Evolutionary conservation across 2,329 filamentous ascomycete genomes (phyloP).

Genomic region (Grosmannia clavigera): DNA sequence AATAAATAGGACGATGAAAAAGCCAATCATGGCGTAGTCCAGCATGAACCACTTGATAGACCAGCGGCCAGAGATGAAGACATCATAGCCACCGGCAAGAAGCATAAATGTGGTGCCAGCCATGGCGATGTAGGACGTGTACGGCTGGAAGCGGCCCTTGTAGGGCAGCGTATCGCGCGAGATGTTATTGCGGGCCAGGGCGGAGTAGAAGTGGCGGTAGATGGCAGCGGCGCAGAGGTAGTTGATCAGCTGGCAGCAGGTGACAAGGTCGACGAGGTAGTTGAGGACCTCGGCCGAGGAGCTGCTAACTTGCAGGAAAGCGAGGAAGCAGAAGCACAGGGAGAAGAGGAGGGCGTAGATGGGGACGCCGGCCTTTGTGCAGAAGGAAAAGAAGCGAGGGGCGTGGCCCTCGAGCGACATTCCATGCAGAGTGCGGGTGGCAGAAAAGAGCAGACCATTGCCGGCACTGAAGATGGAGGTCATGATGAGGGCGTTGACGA

Average conservation of each 20-base stretch:
- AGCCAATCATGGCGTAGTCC: slow-evolving; percentile 10
- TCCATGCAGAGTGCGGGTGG: slow-evolving; percentile 47
- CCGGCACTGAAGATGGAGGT: slow-evolving; percentile 48
- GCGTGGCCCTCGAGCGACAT: slow-evolving; percentile 45
- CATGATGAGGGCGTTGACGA: slow-evolving; percentile 50
- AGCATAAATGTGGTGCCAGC: slow-evolving; percentile 9
- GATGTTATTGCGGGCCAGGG: slow-evolving; percentile 40
- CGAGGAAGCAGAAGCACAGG: slow-evolving; percentile 48
- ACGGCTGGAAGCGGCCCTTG: slow-evolving; percentile 28
- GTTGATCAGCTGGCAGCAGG: slow-evolving; percentile 47
- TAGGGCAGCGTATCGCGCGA: slow-evolving; percentile 41
- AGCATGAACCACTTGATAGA: slow-evolving; percentile 9
- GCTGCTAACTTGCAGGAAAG: slow-evolving; percentile 48
- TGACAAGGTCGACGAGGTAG: slow-evolving; percentile 49
- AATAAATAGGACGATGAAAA: slow-evolving; percentile 4
- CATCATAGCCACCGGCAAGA: slow-evolving; percentile 6
- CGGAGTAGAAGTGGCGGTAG: slow-evolving; percentile 45
- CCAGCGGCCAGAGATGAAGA: slow-evolving; percentile 8
- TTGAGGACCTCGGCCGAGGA: slow-evolving; percentile 41
- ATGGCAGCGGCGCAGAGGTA: slow-evolving; percentile 45
- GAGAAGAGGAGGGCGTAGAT: slow-evolving; percentile 48
- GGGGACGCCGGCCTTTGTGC: slow-evolving; percentile 46
- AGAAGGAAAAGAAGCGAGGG: slow-evolving; percentile 36
- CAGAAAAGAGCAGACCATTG: slow-evolving; percentile 50
- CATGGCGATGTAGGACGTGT: slow-evolving; percentile 12